A percentile compares a stretch with the other conserved stretches of the same genome.
These are phyloP conservation scores for Stachybotrys echinatus DNA, from an alignment of 2,329 filamentous ascomycete species.

Conservation along the genomic window DNA sequence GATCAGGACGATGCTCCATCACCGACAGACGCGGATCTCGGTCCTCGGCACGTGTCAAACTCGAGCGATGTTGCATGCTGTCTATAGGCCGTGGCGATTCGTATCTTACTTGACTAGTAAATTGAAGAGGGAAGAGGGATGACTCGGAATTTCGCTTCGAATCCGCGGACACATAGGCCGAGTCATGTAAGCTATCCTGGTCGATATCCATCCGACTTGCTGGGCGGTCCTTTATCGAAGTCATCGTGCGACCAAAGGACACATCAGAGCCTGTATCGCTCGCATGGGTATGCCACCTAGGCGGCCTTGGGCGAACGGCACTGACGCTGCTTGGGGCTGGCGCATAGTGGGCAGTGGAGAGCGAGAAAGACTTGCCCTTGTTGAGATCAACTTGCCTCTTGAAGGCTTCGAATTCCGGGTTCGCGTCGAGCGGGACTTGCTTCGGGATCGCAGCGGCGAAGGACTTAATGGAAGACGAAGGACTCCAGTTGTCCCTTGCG, in stretches of 20 bases:
- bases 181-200: conserved; percentile 42
- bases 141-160: conserved; percentile 48
- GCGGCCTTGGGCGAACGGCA: conserved; percentile 33
- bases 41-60: conserved; percentile 39
- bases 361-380: conserved; percentile 36
- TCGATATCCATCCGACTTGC: conserved; percentile 37
- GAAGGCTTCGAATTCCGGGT: conserved; percentile 80
- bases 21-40: conserved; percentile 51
- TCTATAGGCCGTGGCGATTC: conserved; percentile 30
- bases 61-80: conserved; percentile 14
- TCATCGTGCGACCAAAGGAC: conserved; percentile 17
- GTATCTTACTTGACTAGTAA: conserved; percentile 37
- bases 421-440: conserved; percentile 66
- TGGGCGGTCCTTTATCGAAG: conserved; percentile 12
- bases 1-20: conserved; percentile 40
- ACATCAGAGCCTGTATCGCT: conserved; percentile 35
- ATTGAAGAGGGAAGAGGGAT: conserved; percentile 35
- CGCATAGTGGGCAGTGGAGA: conserved; percentile 42
- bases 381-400: conserved; percentile 66
- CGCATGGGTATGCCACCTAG: conserved; percentile 44
- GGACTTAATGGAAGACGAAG: conserved; percentile 65
- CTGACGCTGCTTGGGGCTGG: conserved; percentile 22
- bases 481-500: conserved; percentile 69
- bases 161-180: conserved; percentile 49
- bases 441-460: conserved; percentile 65